A percentile compares a stretch with the other conserved stretches of the same genome.
These are phyloP conservation scores for Mikania micrantha DNA, from an alignment of 129 eudicot species.

Conservation along the genomic window DNA sequence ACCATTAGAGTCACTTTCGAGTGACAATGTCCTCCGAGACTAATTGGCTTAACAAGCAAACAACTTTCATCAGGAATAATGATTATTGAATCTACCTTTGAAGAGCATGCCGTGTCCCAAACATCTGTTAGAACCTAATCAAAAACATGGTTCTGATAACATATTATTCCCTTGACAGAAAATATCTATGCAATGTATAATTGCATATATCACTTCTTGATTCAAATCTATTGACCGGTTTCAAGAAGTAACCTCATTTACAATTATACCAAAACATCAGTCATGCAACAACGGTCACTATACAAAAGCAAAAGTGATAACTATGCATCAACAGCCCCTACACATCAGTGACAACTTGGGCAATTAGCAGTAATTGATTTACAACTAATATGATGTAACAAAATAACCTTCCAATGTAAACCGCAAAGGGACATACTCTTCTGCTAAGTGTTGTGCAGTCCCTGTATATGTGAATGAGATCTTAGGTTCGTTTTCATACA, in stretches of 20 bases:
- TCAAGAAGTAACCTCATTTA: not conserved
- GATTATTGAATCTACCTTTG: constrained; percentile 36
- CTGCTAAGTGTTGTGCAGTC: no score
- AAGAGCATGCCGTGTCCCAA: constrained; percentile 77
- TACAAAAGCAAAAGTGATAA: not conserved
- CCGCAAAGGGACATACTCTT: no score
- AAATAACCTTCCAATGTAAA: no score
- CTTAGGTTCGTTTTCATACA: no score
- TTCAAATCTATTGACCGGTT: not conserved
- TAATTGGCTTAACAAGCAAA: constrained; percentile 49
- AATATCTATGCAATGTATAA: not conserved
- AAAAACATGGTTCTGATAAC: not conserved
- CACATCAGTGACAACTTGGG: no score
- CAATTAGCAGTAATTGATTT: no score
- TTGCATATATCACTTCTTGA: not conserved
- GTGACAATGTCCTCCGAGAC: constrained; percentile 62
- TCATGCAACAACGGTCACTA: no score
- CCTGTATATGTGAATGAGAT: no score
- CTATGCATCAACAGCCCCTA: no score
- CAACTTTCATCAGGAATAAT: constrained; percentile 42
- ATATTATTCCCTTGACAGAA: not conserved
- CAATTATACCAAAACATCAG: not conserved
- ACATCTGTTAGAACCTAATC: constrained; percentile 54
- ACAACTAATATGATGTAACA: no score
- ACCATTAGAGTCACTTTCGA: constrained; percentile 58